Evolutionary conservation across 306 rosid genomes (phyloP).

Genomic region (Sesbania bispinosa): DNA sequence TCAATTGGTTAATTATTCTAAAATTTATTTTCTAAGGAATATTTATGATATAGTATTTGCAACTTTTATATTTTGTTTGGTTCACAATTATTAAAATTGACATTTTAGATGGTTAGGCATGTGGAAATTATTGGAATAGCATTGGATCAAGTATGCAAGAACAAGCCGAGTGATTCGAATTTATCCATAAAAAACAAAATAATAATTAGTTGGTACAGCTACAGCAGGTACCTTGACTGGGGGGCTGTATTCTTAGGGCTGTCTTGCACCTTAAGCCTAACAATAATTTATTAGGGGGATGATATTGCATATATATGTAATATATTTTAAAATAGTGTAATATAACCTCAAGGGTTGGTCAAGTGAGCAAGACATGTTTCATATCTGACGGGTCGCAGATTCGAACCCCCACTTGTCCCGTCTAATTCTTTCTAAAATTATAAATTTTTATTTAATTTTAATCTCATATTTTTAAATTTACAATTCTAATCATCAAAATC

Average conservation of each 20-base stretch:
- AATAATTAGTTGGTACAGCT: conserved; percentile 32
- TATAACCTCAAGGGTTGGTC: too few species aligned
- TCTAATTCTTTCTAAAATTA: background rate
- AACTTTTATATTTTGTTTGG: background rate
- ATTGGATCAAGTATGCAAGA: background rate
- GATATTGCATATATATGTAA: background rate
- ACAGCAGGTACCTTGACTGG: conserved; percentile 22
- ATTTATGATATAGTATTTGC: background rate
- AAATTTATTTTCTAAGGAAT: background rate
- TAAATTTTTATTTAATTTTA: background rate
- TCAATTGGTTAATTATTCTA: background rate
- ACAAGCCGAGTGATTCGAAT: conserved; percentile 16
- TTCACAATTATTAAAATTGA: background rate
- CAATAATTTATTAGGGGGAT: background rate
- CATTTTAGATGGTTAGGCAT: background rate
- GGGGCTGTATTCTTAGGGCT: too few species aligned
- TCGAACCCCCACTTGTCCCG: too few species aligned
- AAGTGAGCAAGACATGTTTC: too few species aligned
- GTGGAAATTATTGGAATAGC: conserved; percentile 25
- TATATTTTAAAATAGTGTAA: background rate
- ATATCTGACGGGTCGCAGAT: too few species aligned
- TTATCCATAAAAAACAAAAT: conserved; percentile 16
- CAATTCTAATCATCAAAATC: too few species aligned
- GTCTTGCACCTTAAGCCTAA: too few species aligned
- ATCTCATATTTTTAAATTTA: background rate